These are phyloP conservation scores for Alternaria rosae DNA, from an alignment of 2,329 filamentous ascomycete species.

Conservation along the genomic window DNA sequence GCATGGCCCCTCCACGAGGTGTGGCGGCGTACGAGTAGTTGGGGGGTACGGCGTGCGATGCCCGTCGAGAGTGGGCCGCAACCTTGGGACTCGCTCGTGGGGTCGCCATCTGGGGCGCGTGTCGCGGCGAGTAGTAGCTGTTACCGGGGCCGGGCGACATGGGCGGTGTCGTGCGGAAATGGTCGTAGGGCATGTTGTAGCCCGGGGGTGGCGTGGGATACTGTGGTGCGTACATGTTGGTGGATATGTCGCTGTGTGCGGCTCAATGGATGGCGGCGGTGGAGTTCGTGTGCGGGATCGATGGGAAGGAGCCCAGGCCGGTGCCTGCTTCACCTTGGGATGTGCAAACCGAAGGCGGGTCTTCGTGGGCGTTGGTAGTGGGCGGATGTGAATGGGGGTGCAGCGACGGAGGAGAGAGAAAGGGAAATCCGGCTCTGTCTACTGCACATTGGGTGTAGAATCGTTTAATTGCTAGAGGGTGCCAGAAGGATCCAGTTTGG, in stretches of 20 bases:
- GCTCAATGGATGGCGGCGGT: constrained; percentile 1
- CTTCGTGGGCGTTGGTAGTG: constrained; percentile 27
- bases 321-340: constrained; percentile 46
- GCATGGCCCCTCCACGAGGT: constrained; percentile 47
- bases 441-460: constrained; percentile 46
- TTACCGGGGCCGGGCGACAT: constrained; percentile 57
- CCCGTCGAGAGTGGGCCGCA: constrained; percentile 62
- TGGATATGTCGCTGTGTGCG: constrained; percentile 14
- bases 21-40: constrained; percentile 53
- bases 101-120: constrained; percentile 59
- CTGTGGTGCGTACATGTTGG: constrained; percentile 41
- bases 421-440: constrained; percentile 40
- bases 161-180: constrained; percentile 44
- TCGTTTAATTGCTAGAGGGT: constrained; percentile 25
- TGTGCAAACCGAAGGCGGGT: constrained; percentile 39
- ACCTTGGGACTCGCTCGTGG: constrained; percentile 56
- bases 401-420: constrained; percentile 43
- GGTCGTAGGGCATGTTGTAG: constrained; percentile 48
- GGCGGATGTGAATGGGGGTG: constrained; percentile 35
- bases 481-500: constrained; percentile 47
- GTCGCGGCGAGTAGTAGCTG: constrained; percentile 63
- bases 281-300: constrained; percentile 10
- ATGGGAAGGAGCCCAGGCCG: constrained; percentile 34
- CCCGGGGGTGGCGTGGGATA: constrained; percentile 47
- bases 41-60: constrained; percentile 58